Evolutionary conservation across 2,329 filamentous ascomycete genomes (phyloP).

Genomic region (Neofusicoccum sp.): DNA sequence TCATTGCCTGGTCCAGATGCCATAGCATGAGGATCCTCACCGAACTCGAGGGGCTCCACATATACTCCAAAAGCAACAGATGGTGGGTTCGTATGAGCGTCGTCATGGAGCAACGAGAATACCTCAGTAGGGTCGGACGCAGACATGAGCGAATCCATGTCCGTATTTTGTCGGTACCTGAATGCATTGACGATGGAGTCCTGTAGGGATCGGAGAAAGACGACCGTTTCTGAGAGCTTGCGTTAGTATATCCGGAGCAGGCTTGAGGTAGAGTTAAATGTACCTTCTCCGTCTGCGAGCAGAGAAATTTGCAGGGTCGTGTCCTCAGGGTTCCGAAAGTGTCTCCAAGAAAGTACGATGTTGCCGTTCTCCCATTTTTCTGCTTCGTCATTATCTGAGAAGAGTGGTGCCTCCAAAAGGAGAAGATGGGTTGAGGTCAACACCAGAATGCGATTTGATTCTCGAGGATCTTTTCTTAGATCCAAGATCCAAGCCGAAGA

Average conservation of each 20-base stretch:
- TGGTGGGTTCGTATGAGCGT: neutral
- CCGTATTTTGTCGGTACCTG: slow-evolving; percentile 24
- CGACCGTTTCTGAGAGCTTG: slow-evolving; percentile 25
- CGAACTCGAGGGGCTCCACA: slow-evolving; percentile 24
- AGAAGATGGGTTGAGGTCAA: slow-evolving; percentile 56
- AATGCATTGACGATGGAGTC: slow-evolving; percentile 33
- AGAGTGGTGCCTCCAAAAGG: slow-evolving; percentile 45
- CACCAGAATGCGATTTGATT: slow-evolving; percentile 55
- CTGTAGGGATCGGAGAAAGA: slow-evolving; percentile 34
- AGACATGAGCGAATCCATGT: slow-evolving; percentile 14
- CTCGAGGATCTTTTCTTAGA: slow-evolving; percentile 48
- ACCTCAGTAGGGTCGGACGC: slow-evolving; percentile 28
- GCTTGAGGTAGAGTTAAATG: neutral
- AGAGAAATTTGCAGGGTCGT: slow-evolving; percentile 45
- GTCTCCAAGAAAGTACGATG: slow-evolving; percentile 49
- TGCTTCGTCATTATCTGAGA: slow-evolving; percentile 26
- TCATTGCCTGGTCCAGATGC: slow-evolving; percentile 17
- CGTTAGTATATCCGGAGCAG: neutral
- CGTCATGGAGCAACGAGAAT: neutral
- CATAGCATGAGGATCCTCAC: slow-evolving; percentile 1
- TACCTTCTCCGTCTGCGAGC: slow-evolving; percentile 33
- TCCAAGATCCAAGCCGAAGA: slow-evolving; percentile 56
- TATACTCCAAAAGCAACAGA: slow-evolving; percentile 6
- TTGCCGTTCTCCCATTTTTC: slow-evolving; percentile 26
- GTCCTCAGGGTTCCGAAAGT: slow-evolving; percentile 56